Evolutionary conservation across 306 rosid species (phyloP), one percentile per base, ranked within the genome.

Genomic region (Acmispon strigosus): DNA sequence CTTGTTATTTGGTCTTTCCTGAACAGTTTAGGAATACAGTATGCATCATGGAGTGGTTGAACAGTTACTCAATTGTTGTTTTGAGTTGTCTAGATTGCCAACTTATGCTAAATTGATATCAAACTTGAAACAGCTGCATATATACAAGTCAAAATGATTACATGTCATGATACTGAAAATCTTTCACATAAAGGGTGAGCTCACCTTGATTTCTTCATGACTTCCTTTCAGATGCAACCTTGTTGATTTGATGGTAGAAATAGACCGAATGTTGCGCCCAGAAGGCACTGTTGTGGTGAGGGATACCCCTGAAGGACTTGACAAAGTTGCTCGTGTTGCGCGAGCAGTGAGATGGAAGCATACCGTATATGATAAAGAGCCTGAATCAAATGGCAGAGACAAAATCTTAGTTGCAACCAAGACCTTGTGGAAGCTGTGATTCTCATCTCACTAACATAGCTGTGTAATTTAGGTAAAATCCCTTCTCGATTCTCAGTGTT

Each of bases 181-280:
- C 19, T 51, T 64, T 41, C 12, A n/a, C 51, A 5, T 32, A 47
- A 64, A 36, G 4, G 14, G 29, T 32, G 29, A 43, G 44, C 66
- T 69, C 47, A 61, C 45, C 11, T 47, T 27, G 20, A 22, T 45
- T 47, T 13, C 53, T 49, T 54, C 63, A 48, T 69, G 54, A 29
- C 57, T 62, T 80, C 62, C 27, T 61, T 42, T 72, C 75, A 95
- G 99, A 83, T 95, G 99, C 70, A 87, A 78, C 89, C 89, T 91
- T 50, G 90, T 95, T 66, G 99, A 95, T 80, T 84, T 95, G 81
- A 81, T 95, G 91, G 97, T 89, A 19, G 99, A 95, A 84, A 82
- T 95, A 52, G 99, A 95, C 61, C 86, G 97, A 42, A 85, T 95
- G 45, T 62, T 95, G 82, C 96, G 99, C 5, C 99, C 99, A 0